Base-by-base conservation (phyloP, 2,329 filamentous ascomycete species). In the Colletotrichum sp. region DNA sequence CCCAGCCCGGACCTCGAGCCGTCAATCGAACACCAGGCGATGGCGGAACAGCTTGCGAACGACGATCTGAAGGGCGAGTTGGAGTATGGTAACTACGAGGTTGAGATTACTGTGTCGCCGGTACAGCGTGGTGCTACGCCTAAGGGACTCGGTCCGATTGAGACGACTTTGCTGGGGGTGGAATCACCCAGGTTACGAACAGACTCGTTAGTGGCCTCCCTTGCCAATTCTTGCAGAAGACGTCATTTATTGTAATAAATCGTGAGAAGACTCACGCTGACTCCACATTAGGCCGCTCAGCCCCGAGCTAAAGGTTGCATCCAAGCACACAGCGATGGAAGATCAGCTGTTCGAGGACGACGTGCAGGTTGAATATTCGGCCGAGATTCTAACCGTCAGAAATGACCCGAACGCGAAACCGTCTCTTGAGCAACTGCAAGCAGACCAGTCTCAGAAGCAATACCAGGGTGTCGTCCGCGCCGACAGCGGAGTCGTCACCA, bases 401-500 rank as follows among this genome's bases (percentile, higher is more conserved):
- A 78, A 86, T 18, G 88, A 90, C 69, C 81, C 84, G 16, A 87
- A 82, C 70, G 87, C 87, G 32, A 89, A 88, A 77, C 81, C 85
- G 21, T 78, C 77, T 28, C 81, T 80, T 14, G 77, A 78, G 36
- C 80, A 70, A 39, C 75, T 81, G 52, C 55, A 77, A 70, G 36
- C 39, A 65, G 73, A 78, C 61, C 39, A 74, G 71, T 28, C 73
- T 70, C 79, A 78, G 75, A 78, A 78, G 73, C 72, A 79, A 55
- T 36, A 69, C 60, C 63, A 79, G 73, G 76, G 80, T 61, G 65
- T 88, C 9, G 79, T 78, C 7, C 83, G 85, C 67, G 84, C 85
- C 4, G 89, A 91, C 74, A 91, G 90, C 76, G 90, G 89, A 4
- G 85, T 90, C 60, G 82, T 86, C 32, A 86, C 88, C 3, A 89